Base-by-base conservation (phyloP, 495 filamentous ascomycete genomes). In the Recurvomyces mirabilis region DNA sequence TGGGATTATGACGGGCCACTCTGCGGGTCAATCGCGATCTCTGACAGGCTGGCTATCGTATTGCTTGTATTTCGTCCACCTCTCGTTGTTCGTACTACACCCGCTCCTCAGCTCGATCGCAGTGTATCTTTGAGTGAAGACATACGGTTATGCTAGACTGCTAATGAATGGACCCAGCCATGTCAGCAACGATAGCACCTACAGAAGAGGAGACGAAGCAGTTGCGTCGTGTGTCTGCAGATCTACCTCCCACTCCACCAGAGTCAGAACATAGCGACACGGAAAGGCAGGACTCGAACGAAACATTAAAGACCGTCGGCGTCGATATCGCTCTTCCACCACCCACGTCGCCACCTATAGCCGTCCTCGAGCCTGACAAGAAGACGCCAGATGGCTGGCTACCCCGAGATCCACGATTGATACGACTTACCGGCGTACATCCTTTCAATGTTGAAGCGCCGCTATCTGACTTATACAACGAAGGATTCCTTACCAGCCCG, bases 391-490 rank as follows among this genome's bases (percentile, higher is more conserved):
- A 96, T 57, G 65, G 63, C 35, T 84, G 91, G 69, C 84, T 94
- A n/a, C 73, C 83, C 12, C 70, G 89, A 49, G 89, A 96, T 65
- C 74, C 85, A 4, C 72, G 89, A 21, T 65, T 96, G 26, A 93
- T 96, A 49, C 72, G 89, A 31, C 66, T 96, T 37, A 96, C 89
- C 15, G 88, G 89, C 29, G 73, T 85, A 26, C 89, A 96, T 65
- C 89, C 89, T 3, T 93, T 93, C 66, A 96, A 96, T 59, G 83
- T 88, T 36, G 89, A 96, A 65, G 74, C 89, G 4, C 89, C 89
- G 7, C 64, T 96, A 10, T 82, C 74, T 14, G 73, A 77, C 4
- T 68, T 96, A 7, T 94, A 74, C 59, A 73, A 94, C 53, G 79
- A 93, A 64, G 79, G 80, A 4, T 96, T 94, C 60, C 67, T 96